Base-by-base conservation (phyloP, 163 green algal species). In the Scenedesmus sp. region DNA sequence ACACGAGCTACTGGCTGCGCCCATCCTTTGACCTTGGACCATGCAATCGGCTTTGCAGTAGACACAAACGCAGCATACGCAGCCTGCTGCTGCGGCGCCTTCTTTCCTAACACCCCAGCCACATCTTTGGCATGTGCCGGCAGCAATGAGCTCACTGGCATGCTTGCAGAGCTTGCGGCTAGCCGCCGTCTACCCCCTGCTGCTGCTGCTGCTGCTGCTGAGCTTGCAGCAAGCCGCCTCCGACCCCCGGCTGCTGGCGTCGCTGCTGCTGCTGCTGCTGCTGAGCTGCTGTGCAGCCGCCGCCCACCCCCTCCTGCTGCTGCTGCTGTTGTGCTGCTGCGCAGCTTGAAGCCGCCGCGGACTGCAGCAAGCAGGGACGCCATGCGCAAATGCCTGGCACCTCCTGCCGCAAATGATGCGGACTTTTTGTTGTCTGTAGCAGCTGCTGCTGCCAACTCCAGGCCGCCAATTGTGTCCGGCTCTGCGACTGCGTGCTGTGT, bases 21-120 rank as follows among this genome's bases (percentile, higher is more conserved):
- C 83, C 83, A 88, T 18, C 83, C 57, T 57, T 88, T 73, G 10
- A 0, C 12, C n/a, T 56, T 23, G 5, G 8, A 55, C 83, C 83
- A 88, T 20, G 4, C 56, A 3, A 88, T 73, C 3, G 83, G 83
- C 83, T 74, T 73, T 10, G 83, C 83, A 13, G 83, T 88, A 10
- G 23, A 76, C 10, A 88, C 83, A 88, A 88, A 88, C 3, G 55
- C 55, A 54, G 83, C 83, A 88, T 76, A 88, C 5, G 83, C 83
- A 26, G 83, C 83, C 56, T 74, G 56, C 83, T 88, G 83, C 57
- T 73, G 57, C 57, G 10, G 57, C 3, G 66, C 66, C 66, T 76
- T 76, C 3, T 8, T 4, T 26, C 66, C 16, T 5, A 76, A 34
- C 15, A 34, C 0, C 3, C 66, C 66, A 34, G n/a, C 4, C 2